Evolutionary conservation across 2,329 filamentous ascomycete species (phyloP), one percentile per base, ranked within the genome.

Genomic region (Alternaria gansuensis): DNA sequence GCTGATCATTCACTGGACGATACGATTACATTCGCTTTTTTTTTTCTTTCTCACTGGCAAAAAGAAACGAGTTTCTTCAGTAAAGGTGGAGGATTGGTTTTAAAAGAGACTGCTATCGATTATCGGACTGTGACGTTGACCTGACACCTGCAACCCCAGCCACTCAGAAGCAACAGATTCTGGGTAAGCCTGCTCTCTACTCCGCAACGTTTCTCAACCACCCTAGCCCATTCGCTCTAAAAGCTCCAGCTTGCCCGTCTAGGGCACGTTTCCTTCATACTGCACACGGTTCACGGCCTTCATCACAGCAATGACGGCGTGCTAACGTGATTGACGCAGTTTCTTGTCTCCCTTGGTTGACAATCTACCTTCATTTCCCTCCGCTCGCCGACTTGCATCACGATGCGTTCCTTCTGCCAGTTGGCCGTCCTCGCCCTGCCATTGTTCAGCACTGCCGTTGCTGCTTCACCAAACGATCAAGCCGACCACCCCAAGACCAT

Each of bases 371-470:
- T 53, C 55, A 39, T 60, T 54, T 51, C 26, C 39, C 17, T 29
- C 37, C 17, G 37, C 43, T 14, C 36, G 29, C 26, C 37, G 34
- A 49, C 37, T 40, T 43, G 10, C n/a, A 44, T 14, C 58, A 68
- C 64, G 26, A 77, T 77, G 75, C 72, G 64, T 45, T 74, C 71
- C 28, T 68, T 77, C 59, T 59, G 58, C 59, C 66, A 57, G 36
- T 63, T 73, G 58, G 69, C 68, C 43, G 46, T 77, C 41, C 51
- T 77, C 57, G 70, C 70, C 37, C 65, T 76, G 58, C 75, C 75
- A 5, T 63, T 77, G 49, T 63, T 73, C 41, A 64, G 63, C 62
- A 51, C 57, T 2, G 68, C 70, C 5, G 60, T 68, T 26, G 66
- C 65, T 10, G 61, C 65, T 48, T 65, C 61, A 17, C 66, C 66